Percentiles rank a stretch among this genome's conserved stretches.
phyloP scores from a whole-genome alignment of 2,329 filamentous ascomycete species.

The Xylaria sp. region DNA sequence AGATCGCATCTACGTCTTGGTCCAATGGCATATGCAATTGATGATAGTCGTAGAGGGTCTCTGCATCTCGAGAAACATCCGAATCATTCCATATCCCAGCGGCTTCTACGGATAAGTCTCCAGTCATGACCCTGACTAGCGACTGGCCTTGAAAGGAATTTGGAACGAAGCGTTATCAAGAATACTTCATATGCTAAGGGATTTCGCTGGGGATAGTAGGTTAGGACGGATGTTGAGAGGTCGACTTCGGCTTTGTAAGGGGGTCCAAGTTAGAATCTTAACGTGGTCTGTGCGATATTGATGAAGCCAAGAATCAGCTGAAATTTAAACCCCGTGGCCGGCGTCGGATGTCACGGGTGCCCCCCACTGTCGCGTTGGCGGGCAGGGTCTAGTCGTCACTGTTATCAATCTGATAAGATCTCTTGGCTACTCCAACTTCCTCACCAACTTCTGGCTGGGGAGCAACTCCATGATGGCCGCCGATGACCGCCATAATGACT shows the following conservation, averaged over 20 bases:
- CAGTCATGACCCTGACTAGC: constrained; percentile 1
- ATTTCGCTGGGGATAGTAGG: too few relatives aligned
- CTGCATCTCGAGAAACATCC: constrained; percentile 38
- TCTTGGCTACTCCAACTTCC: constrained; percentile 1
- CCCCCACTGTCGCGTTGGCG: too few relatives aligned
- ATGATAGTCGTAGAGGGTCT: constrained; percentile 48
- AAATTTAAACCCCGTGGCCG: not conserved
- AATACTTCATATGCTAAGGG: too few relatives aligned
- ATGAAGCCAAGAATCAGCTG: too few relatives aligned
- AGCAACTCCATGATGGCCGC: constrained; percentile 19
- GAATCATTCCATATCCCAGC: not conserved
- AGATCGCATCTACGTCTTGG: constrained; percentile 44
- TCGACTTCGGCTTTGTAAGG: too few relatives aligned
- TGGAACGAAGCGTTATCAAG: too few relatives aligned
- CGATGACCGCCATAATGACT: constrained; percentile 14
- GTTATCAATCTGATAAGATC: constrained; percentile 38
- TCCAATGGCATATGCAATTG: constrained; percentile 42
- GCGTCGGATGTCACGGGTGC: not conserved
- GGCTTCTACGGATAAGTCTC: not conserved
- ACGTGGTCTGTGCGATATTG: too few relatives aligned
- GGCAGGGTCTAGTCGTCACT: constrained; percentile 7
- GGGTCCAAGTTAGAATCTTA: too few relatives aligned
- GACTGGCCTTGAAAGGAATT: too few relatives aligned
- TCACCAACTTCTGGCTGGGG: not conserved
- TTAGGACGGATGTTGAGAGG: too few relatives aligned